A percentile compares a stretch with the other conserved stretches of the same genome.
Conservation (phyloP, 192 early-diverging fungal genomes). For the Allomyces arbusculus region DNA sequence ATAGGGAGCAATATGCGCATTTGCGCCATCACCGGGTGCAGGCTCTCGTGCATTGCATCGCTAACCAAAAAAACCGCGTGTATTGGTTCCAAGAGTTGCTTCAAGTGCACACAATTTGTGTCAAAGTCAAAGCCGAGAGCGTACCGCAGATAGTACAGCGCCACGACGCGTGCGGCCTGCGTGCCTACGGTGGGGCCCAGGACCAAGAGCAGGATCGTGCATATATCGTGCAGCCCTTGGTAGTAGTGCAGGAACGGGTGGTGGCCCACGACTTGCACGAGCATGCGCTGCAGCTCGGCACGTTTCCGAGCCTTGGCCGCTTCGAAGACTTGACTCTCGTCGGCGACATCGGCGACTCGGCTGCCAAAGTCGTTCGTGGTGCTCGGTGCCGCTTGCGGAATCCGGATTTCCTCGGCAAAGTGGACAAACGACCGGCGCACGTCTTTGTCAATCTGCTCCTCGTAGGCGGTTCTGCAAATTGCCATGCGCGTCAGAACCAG, state of each 20-base stretch:
- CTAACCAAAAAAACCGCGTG: constrained; percentile 10
- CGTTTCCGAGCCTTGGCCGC: constrained; percentile 18
- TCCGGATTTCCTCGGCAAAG: not conserved
- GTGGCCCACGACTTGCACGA: constrained; percentile 23
- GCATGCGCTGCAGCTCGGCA: constrained; percentile 21
- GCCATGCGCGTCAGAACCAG: not conserved
- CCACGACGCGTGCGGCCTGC: constrained; percentile 17
- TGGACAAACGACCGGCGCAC: not conserved
- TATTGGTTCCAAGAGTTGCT: not conserved
- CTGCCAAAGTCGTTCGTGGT: not conserved
- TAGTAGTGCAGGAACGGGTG: constrained; percentile 48
- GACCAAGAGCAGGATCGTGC: constrained; percentile 6
- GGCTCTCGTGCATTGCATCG: not conserved
- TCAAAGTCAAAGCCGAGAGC: constrained; percentile 5
- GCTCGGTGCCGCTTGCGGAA: not conserved
- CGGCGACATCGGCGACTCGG: no score
- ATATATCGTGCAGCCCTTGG: constrained; percentile 34
- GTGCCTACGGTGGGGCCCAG: constrained; percentile 5
- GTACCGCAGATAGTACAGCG: constrained; percentile 26
- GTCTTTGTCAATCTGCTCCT: not conserved
- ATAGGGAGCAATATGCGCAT: constrained; percentile 8
- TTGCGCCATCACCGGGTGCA: not conserved
- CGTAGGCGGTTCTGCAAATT: not conserved
- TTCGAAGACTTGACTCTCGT: no score
- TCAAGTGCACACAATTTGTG: not conserved